These are phyloP conservation scores for Orbilia blumenaviensis DNA, from an alignment of 2,329 filamentous ascomycete genomes.

Conservation along the genomic window DNA sequence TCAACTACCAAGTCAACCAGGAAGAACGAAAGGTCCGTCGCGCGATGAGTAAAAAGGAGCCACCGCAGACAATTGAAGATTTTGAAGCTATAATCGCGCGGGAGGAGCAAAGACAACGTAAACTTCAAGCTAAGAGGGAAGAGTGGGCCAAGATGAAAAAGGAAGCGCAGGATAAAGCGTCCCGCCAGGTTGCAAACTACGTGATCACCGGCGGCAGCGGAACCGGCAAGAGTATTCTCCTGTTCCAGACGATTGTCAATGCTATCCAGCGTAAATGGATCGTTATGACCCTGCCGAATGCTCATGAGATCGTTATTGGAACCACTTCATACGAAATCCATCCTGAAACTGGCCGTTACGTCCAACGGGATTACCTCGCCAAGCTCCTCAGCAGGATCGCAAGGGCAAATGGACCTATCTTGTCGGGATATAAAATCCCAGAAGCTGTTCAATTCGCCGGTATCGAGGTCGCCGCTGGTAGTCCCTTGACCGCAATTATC, in stretches of 20 bases:
- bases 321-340: constrained; percentile 75
- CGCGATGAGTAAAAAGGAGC: neutral
- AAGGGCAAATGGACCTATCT: constrained; percentile 74
- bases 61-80: constrained; percentile 21
- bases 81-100: constrained; percentile 16
- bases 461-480: constrained; percentile 33
- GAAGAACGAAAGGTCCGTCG: constrained; percentile 25
- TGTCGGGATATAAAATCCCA: constrained; percentile 13
- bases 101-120: neutral
- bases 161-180: constrained; percentile 20
- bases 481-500: constrained; percentile 45
- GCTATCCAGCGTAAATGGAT: constrained; percentile 86
- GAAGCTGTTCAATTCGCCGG: constrained; percentile 7
- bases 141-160: constrained; percentile 8
- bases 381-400: constrained; percentile 76
- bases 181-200: constrained; percentile 29
- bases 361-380: constrained; percentile 80
- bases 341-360: constrained; percentile 75
- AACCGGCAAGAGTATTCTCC: constrained; percentile 85
- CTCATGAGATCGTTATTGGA: constrained; percentile 80
- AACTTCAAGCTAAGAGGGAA: constrained; percentile 6
- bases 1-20: constrained; percentile 30
- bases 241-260: constrained; percentile 84
- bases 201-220: constrained; percentile 59
- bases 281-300: constrained; percentile 88